These are phyloP conservation scores for Eucalyptus urophylla DNA, from an alignment of 345 rosid species.

Conservation along the genomic window DNA sequence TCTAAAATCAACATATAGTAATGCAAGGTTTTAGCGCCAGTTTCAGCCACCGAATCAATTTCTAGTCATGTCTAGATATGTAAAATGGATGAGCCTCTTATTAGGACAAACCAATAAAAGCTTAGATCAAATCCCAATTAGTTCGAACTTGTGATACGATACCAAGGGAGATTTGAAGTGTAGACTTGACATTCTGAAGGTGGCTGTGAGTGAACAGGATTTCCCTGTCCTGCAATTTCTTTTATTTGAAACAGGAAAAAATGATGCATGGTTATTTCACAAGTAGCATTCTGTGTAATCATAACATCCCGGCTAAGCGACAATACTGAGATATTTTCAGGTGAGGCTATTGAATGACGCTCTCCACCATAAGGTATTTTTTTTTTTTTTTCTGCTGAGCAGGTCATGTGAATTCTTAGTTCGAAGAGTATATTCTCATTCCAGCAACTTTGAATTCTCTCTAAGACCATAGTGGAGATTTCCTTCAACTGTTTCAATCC, in stretches of 20 bases:
- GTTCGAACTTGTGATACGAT: background rate
- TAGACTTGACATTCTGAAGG: background rate
- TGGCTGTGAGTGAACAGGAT: background rate
- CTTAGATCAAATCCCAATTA: background rate
- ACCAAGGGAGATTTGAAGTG: background rate
- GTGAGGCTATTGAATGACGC: background rate
- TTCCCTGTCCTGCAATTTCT: background rate
- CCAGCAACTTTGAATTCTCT: background rate
- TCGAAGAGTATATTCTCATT: background rate
- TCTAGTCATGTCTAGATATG: background rate
- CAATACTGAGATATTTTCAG: background rate
- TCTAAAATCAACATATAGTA: background rate
- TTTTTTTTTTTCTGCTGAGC: background rate
- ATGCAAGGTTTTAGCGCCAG: background rate
- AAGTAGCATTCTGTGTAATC: background rate
- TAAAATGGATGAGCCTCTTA: background rate
- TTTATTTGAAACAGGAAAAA: background rate
- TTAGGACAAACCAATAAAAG: background rate
- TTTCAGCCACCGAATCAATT: background rate
- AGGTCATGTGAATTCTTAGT: background rate
- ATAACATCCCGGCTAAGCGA: background rate
- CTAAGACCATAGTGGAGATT: background rate
- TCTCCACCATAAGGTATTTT: background rate
- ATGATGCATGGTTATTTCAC: background rate
- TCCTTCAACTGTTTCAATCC: background rate